Evolutionary conservation across 2,329 filamentous ascomycete genomes (phyloP).

Genomic region (Fusarium decemcellulare): DNA sequence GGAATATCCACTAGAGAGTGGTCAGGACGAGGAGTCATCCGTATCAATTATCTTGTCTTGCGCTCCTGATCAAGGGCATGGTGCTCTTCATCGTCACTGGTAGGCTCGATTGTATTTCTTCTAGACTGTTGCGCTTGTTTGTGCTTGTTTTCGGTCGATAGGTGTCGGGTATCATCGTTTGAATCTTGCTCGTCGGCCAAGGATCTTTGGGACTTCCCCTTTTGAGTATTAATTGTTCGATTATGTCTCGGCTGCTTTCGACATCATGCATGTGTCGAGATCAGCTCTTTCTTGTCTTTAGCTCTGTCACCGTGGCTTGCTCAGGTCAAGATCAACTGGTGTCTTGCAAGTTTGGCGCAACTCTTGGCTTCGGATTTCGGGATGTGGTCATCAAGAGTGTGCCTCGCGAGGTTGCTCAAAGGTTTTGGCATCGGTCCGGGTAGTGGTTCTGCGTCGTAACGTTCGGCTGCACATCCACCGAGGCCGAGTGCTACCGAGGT

Average conservation of each 20-base stretch:
- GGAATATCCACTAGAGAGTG: not conserved
- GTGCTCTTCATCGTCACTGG: not conserved
- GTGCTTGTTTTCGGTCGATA: not conserved
- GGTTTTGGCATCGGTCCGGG: constrained; percentile 61
- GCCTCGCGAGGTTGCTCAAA: constrained; percentile 58
- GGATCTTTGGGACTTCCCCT: not conserved
- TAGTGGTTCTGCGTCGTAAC: constrained; percentile 13
- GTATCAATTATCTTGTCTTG: not conserved
- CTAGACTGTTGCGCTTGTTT: not conserved
- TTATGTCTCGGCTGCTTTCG: not conserved
- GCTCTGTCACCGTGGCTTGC: not conserved
- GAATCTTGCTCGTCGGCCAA: constrained; percentile 38
- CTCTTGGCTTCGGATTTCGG: constrained; percentile 62
- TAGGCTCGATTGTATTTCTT: not conserved
- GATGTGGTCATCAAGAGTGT: too few relatives aligned
- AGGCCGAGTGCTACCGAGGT: too few relatives aligned
- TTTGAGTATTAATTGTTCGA: not conserved
- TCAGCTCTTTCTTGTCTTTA: not conserved
- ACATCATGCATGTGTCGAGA: constrained; percentile 10
- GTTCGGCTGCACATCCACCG: not conserved
- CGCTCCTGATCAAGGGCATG: not conserved
- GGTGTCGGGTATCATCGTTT: constrained; percentile 33
- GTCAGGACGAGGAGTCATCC: not conserved
- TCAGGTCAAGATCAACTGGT: constrained; percentile 9
- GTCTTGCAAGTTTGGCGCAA: constrained; percentile 25